These are phyloP conservation scores for Myriosclerotinia scirpicola DNA, from an alignment of 2,329 filamentous ascomycete species.

Conservation along the genomic window DNA sequence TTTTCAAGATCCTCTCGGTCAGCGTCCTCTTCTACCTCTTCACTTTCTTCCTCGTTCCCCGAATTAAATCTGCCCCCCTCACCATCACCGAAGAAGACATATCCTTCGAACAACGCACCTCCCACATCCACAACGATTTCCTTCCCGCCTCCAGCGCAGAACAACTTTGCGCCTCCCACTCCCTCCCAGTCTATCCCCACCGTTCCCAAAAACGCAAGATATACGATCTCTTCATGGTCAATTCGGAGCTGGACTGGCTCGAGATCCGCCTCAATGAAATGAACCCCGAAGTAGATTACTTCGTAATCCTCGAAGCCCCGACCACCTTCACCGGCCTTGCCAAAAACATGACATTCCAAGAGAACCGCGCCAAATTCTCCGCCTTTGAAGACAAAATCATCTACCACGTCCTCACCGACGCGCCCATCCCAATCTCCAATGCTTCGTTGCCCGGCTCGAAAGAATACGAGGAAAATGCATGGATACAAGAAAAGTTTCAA, in stretches of 20 bases:
- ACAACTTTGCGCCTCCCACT: constrained; percentile 19
- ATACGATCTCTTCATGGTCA: constrained; percentile 63
- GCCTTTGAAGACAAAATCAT: constrained; percentile 60
- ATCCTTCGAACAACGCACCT: constrained; percentile 12
- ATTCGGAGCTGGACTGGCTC: constrained; percentile 64
- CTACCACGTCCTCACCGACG: constrained; percentile 53
- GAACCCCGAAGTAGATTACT: constrained; percentile 62
- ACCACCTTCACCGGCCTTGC: constrained; percentile 57
- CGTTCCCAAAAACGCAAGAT: constrained; percentile 47
- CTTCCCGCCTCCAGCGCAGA: constrained; percentile 10
- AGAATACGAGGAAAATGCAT: constrained; percentile 45
- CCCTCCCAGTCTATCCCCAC: constrained; percentile 1
- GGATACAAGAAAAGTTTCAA: constrained; percentile 53
- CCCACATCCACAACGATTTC: constrained; percentile 4
- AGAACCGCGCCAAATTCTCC: constrained; percentile 52
- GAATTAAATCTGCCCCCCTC: neutral
- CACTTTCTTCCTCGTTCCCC: constrained; percentile 12
- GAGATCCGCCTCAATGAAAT: constrained; percentile 62
- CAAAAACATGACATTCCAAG: constrained; percentile 55
- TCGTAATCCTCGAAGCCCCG: constrained; percentile 60
- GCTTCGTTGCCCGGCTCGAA: neutral
- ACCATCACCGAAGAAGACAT: constrained; percentile 21
- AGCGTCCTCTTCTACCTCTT: neutral
- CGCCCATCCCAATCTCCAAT: constrained; percentile 26
- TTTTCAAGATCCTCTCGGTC: constrained; percentile 1